Base-by-base conservation (phyloP, 73 alveolate species). In the Paramecium caudatum region DNA sequence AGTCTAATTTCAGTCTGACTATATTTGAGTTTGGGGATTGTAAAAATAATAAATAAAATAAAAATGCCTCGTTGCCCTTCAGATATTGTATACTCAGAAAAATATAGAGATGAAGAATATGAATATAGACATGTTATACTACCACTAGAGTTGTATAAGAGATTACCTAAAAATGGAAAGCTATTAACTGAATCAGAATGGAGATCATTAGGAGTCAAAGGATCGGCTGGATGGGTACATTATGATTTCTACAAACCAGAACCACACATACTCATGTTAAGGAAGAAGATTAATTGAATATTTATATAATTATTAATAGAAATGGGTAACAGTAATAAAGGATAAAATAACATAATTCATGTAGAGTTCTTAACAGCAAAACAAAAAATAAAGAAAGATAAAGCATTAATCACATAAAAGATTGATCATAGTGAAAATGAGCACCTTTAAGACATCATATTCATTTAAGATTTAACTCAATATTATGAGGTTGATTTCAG, bases 131-230 rank as follows among this genome's bases (percentile, higher is more conserved):
- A 95, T 65, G 98, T 96, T 21, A 93, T 93, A n/a, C 91, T 96
- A 30, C 98, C 99, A 5, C 92, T 94, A 87, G 90, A 86, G 41
- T 62, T 96, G 32, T 96, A 91, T 93, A 94, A 95, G 83, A 91
- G 86, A 93, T 92, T 95, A 91, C 95, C 95, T 7, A 68, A 94
- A 43, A 74, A 39, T 4, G 88, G 45, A 27, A 86, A 96, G 81
- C 93, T 96, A 46, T 93, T 97, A 43, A 82, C 93, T 10, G 99
- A 97, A 92, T 91, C 92, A 48, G 99, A 96, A 91, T 97, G 99
- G 99, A 95, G 99, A 90, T 78, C 96, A 17, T 91, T 97, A 5
- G 99, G 99, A 36, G 98, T 97, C 16, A 96, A 96, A 90, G 98
- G 96, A 87, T 90, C 97, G 21, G 70, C 98, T 43, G 99, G 99